Percentiles rank a stretch among this genome's conserved stretches.
Evolutionary conservation across 805 yeast species (phyloP).

Genomic region (Yamadazyma kitorensis): DNA sequence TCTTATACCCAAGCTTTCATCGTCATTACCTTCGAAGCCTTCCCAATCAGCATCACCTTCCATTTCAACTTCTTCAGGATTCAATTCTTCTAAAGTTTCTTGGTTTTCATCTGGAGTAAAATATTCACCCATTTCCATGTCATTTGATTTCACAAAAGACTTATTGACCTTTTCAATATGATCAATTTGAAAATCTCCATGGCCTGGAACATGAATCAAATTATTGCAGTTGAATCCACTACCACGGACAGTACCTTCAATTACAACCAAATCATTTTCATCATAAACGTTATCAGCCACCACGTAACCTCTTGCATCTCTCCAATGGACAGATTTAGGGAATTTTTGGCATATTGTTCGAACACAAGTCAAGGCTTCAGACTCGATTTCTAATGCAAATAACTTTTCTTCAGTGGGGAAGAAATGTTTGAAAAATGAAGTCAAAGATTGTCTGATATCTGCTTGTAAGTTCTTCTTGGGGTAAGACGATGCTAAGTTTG

Average conservation of each 20-base stretch:
- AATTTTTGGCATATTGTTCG: constrained; percentile 80
- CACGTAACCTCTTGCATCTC: constrained; percentile 87
- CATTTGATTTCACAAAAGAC: constrained; percentile 14
- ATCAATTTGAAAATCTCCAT: constrained; percentile 82
- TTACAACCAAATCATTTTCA: constrained; percentile 39
- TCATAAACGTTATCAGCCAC: constrained; percentile 65
- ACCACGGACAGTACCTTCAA: constrained; percentile 88
- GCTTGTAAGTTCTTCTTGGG: constrained; percentile 74
- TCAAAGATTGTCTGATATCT: constrained; percentile 49
- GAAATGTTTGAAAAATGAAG: constrained; percentile 40
- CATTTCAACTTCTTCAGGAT: constrained; percentile 51
- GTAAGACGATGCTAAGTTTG: constrained; percentile 65
- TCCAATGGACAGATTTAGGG: constrained; percentile 86
- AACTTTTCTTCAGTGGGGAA: constrained; percentile 72
- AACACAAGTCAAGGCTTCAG: constrained; percentile 71
- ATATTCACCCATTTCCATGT: constrained; percentile 22
- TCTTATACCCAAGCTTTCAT: constrained; percentile 42
- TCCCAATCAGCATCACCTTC: constrained; percentile 18
- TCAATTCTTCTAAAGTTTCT: constrained; percentile 59
- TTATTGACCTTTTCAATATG: constrained; percentile 51
- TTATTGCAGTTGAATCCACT: constrained; percentile 75
- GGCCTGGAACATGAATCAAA: constrained; percentile 81
- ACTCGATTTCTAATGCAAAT: constrained; percentile 60
- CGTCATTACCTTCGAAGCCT: constrained; percentile 2
- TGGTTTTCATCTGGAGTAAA: constrained; percentile 37